Base-by-base conservation (phyloP, 306 rosid species). In the apple (Malus domestica) region DNA sequence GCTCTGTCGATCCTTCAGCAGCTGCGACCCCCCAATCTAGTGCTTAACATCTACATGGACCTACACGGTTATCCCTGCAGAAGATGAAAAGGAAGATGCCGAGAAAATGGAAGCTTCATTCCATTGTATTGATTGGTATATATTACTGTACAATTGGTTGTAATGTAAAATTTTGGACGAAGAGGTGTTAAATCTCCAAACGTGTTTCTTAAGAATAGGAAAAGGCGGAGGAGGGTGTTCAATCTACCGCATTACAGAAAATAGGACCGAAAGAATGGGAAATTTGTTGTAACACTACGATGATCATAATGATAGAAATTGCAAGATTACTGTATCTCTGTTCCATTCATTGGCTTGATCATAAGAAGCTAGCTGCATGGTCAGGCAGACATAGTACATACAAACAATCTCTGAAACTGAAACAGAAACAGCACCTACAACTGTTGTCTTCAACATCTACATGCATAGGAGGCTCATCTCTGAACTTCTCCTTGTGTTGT, bases 1-100 rank as follows among this genome's bases (percentile, higher is more conserved):
- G 86, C 49, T 77, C 85, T 23, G 84, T 79, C 5, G 85, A 88
- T 83, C 73, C 98, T 33, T 45, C 88, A 75, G 70, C 95, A 23
- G 80, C 87, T 70, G 83, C 90, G 16, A 78, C 67, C 58, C 75
- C 87, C 42, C 83, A 85, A 63, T 76, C 76, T 71, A 30, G 79
- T 46, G 76, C 80, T 1, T 76, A 51, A 72, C 54, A 44, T 23
- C 13, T 60, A 59, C 71, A n/a, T 25, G 18, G 52, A 15, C 52
- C 14, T 46, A 46, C 4, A 61, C 10, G 20, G 68, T 52, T 18
- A 10, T 13, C 14, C 7, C 5, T 4, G 14, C 29, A 3, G 27
- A 58, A 54, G 73, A 20, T 72, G 44, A 25, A 23, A 12, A 19
- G 68, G 40, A 38, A 19, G 68, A 8, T 74, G 67, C 10, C 59